Evolutionary conservation across 345 rosid genomes (phyloP).

Genomic region (Eucalyptus camaldulensis): DNA sequence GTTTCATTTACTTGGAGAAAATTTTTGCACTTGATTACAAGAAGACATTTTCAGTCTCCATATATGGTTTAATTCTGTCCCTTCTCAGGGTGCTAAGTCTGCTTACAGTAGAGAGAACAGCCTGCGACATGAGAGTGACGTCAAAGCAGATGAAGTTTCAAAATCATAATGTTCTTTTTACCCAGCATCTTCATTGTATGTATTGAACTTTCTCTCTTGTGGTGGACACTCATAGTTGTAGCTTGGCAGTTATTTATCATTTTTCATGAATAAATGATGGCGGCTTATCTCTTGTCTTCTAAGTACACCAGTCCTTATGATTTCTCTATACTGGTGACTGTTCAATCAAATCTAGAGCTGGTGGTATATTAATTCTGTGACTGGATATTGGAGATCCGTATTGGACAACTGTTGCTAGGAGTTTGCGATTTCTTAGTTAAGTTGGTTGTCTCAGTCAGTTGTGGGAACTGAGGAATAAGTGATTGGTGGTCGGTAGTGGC

Average conservation of each 20-base stretch:
- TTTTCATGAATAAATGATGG: background rate
- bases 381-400: background rate
- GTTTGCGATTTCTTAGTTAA: background rate
- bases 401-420: background rate
- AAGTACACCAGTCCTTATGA: background rate
- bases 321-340: background rate
- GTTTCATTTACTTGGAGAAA: background rate
- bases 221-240: background rate
- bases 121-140: slow-evolving; percentile 46
- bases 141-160: background rate
- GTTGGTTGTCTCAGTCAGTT: background rate
- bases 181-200: background rate
- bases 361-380: background rate
- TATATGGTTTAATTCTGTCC: background rate
- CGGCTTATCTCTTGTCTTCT: background rate
- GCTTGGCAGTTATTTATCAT: background rate
- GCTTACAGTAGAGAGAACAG: slow-evolving; percentile 72
- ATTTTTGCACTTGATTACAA: background rate
- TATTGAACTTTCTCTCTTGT: background rate
- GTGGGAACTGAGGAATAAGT: background rate
- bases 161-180: slow-evolving; percentile 7
- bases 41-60: background rate
- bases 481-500: background rate
- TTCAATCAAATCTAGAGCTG: background rate
- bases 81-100: slow-evolving; percentile 66